Conservation (phyloP, 108 stramenopile genomes). For the Pseudonitzschia multistriata region DNA sequence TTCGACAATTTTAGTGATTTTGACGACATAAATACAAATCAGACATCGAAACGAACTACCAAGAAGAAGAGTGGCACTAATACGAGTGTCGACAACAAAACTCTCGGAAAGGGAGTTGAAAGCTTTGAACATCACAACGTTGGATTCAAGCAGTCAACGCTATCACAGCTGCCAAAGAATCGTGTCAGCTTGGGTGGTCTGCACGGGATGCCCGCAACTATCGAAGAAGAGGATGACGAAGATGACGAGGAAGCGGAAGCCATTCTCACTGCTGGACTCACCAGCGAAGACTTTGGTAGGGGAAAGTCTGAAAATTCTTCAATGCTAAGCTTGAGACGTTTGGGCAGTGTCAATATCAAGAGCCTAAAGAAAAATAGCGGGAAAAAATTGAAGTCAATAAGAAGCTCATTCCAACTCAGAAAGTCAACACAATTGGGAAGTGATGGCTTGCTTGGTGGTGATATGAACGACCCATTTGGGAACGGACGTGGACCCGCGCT, state of each 20-base stretch:
- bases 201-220: constrained; percentile 3
- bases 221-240: constrained; percentile 29
- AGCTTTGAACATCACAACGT: constrained; percentile 2
- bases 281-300: constrained; percentile 3
- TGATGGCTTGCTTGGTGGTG: background rate
- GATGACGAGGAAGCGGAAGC: constrained; percentile 31
- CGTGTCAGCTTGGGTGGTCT: background rate
- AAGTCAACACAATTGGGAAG: background rate
- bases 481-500: background rate
- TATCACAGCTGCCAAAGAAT: background rate
- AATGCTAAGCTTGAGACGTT: too few relatives aligned
- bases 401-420: background rate
- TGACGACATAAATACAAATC: background rate
- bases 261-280: constrained; percentile 12
- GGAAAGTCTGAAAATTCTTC: too few relatives aligned
- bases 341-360: too few relatives aligned
- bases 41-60: background rate
- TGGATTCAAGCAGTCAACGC: background rate
- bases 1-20: background rate
- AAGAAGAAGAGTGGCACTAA: background rate
- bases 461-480: too few relatives aligned
- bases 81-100: background rate
- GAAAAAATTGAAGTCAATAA: too few relatives aligned
- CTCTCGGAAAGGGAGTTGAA: background rate
- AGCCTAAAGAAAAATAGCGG: background rate